Evolutionary conservation across 2,329 filamentous ascomycete genomes (phyloP), one percentile per base, ranked within the genome.

Genomic region (Sporothrix globosa): DNA sequence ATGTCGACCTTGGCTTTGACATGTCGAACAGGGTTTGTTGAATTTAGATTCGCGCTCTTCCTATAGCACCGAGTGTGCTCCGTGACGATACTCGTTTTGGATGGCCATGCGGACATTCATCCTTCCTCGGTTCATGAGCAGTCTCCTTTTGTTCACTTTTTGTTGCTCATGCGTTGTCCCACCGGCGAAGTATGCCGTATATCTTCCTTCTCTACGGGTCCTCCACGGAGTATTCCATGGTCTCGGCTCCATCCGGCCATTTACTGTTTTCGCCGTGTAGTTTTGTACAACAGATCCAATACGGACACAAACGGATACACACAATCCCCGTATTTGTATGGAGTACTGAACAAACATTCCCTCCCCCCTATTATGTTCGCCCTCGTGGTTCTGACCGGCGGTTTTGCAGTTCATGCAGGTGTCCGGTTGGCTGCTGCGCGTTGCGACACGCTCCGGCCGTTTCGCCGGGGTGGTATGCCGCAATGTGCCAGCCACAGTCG

Each of bases 61-160:
- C 34, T 5, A 34, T 7, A 34, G 34, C 34, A 9, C 34, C 34
- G 34, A 34, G 34, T 9, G 34, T 34, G 34, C 34, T 34, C 34
- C 34, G 34, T 4, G 5, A 34, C 34, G 34, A 7, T 6, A 9
- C 34, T 10, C 7, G 41, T 63, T 30, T 14, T 63, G 60, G 21
- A 30, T 41, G 48, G n/a, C 4, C 60, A 63, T 48, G 13, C 48
- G 6, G 41, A 30, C 21, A 48, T 0, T 9, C 34, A 34, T 6
- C 34, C 4, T 34, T 34, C 34, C 34, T 34, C 5, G 9, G 4
- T 34, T 48, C 39, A 48, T 2, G n/a, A 48, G 7, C 17, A 34
- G 19, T 24, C 63, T 66, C 46, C 34, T 61, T 52, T 66, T 52
- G 46, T 50, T 46, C 17, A 34, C 44, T 52, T 66, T 48, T 27